Conservation (phyloP, 257 asterid genomes). For the Galeopsis tetrahit region DNA sequence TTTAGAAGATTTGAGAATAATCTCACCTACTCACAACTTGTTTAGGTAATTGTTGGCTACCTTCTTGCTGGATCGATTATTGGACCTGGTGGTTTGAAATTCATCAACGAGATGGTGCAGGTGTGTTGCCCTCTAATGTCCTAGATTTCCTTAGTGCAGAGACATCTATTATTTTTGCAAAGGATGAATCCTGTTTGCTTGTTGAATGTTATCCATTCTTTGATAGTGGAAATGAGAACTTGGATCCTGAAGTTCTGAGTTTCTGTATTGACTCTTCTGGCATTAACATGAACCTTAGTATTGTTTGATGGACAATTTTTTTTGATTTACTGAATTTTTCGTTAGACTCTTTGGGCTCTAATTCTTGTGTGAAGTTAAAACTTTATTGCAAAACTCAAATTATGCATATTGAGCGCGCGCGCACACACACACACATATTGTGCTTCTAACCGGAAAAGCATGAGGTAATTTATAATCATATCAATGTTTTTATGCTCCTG, state of each 20-base stretch:
- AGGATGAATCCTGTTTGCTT: not conserved
- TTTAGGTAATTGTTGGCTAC: constrained; percentile 90
- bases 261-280: constrained; percentile 15
- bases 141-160: constrained; percentile 22
- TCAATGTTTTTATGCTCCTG: not conserved
- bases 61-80: constrained; percentile 94
- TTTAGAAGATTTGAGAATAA: constrained; percentile 23
- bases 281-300: constrained; percentile 5
- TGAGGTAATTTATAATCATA: not conserved
- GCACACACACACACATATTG: not conserved
- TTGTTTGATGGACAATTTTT: not conserved
- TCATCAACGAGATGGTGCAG: constrained; percentile 95
- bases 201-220: constrained; percentile 24
- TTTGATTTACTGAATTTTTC: not conserved
- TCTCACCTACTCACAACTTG: constrained; percentile 32
- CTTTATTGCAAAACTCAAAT: constrained; percentile 13
- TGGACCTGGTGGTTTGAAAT: constrained; percentile 97
- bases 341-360: not conserved
- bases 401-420: not conserved
- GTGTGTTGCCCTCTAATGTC: constrained; percentile 43
- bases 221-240: constrained; percentile 26
- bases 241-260: constrained; percentile 14
- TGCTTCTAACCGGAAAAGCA: not conserved
- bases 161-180: constrained; percentile 16
- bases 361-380: not conserved